Conservation (phyloP, 192 early-diverging fungal genomes). For the Coemansia sp. region DNA sequence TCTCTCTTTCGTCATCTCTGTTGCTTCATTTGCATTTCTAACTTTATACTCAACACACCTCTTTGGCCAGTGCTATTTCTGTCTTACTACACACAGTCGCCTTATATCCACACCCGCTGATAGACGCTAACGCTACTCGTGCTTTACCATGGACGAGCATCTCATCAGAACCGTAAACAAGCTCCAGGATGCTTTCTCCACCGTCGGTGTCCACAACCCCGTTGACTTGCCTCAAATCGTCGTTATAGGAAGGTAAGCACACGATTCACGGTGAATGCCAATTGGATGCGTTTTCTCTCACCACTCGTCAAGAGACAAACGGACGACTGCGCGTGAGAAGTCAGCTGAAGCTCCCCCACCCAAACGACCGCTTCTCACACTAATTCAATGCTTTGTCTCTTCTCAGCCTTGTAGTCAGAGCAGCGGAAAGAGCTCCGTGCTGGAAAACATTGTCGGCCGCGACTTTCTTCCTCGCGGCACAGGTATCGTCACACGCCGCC, state of each 20-base stretch:
- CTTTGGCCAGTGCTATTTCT: too few species aligned
- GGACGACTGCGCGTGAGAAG: too few species aligned
- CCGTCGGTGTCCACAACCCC: slow-evolving; percentile 86
- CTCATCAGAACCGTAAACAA: slow-evolving; percentile 75
- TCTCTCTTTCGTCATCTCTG: not conserved
- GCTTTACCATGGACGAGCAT: slow-evolving; percentile 55
- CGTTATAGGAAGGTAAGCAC: slow-evolving; percentile 68
- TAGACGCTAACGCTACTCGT: not conserved
- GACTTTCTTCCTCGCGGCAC: slow-evolving; percentile 98
- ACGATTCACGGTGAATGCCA: too few species aligned
- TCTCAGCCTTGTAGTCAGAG: slow-evolving; percentile 60
- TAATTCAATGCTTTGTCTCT: too few species aligned
- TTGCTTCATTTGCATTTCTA: slow-evolving; percentile 5
- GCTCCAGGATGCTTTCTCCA: slow-evolving; percentile 85
- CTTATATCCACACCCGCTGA: too few species aligned
- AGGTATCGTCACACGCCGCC: slow-evolving; percentile 97
- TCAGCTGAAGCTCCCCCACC: too few species aligned
- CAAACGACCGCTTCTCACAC: too few species aligned
- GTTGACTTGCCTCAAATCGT: slow-evolving; percentile 88
- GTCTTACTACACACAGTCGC: not conserved
- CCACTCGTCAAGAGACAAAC: not conserved
- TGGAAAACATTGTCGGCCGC: slow-evolving; percentile 99
- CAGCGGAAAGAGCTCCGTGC: slow-evolving; percentile 94
- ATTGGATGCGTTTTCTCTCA: too few species aligned
- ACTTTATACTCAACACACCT: not conserved